phyloP scores from a whole-genome alignment of 352 stramenopile genomes.

The Phytophthora cryptogea region DNA sequence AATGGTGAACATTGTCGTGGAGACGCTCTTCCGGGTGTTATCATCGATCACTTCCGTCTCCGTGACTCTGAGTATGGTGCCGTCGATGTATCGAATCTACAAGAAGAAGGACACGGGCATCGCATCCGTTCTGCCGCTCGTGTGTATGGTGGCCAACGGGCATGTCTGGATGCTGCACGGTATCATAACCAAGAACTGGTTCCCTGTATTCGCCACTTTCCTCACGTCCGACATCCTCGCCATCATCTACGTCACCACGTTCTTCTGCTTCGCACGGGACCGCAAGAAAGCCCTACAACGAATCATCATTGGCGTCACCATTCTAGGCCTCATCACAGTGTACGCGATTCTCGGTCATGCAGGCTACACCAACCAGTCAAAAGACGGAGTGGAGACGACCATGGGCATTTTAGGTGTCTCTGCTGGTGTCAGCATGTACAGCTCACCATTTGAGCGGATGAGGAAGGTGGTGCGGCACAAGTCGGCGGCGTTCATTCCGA shows the following conservation, averaged over 20 bases:
- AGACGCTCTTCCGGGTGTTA: slow-evolving; percentile 40
- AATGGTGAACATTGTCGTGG: slow-evolving; percentile 35
- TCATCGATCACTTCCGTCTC: slow-evolving; percentile 34
- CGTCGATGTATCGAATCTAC: slow-evolving; percentile 44
- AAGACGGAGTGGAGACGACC: slow-evolving; percentile 31
- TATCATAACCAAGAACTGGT: slow-evolving; percentile 35
- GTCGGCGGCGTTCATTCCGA: slow-evolving; percentile 40
- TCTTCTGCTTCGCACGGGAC: slow-evolving; percentile 34
- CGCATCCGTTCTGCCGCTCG: slow-evolving; percentile 39
- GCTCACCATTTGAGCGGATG: slow-evolving; percentile 41
- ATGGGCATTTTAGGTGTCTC: slow-evolving; percentile 37
- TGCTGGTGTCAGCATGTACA: slow-evolving; percentile 36
- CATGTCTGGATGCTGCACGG: slow-evolving; percentile 48
- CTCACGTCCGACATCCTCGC: slow-evolving; percentile 31
- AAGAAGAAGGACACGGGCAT: slow-evolving; percentile 37
- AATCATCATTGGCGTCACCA: slow-evolving; percentile 13
- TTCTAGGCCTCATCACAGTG: slow-evolving; percentile 31
- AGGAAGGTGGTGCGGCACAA: slow-evolving; percentile 42
- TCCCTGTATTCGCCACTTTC: slow-evolving; percentile 48
- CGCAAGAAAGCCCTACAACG: slow-evolving; percentile 29
- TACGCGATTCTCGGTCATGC: slow-evolving; percentile 31
- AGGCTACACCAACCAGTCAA: slow-evolving; percentile 38
- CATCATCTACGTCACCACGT: slow-evolving; percentile 30
- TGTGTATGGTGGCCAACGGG: slow-evolving; percentile 37
- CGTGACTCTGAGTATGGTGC: slow-evolving; percentile 41